Evolutionary conservation across 1,284 basidiomycete genomes (phyloP), one percentile per base, ranked within the genome.

Genomic region (Cutaneotrichosporon mucoides): DNA sequence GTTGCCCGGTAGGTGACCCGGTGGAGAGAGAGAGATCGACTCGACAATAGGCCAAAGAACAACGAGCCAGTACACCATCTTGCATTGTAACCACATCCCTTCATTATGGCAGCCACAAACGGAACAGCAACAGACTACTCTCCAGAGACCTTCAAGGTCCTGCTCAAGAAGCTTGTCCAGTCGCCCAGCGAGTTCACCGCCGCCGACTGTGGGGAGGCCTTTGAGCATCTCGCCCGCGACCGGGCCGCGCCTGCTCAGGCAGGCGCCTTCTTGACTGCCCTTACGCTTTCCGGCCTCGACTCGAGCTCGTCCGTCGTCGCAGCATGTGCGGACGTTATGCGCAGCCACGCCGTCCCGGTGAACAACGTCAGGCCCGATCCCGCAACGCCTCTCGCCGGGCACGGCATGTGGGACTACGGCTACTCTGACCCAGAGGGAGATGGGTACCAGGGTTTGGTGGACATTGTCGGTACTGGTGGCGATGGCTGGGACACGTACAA

Each of bases 401-500:
- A 57, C 49, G 77, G 71, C 1, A 66, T 68, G 58, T 78, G 76
- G 77, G 76, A 79, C 60, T 79, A 77, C 58, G 56, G 65, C 37
- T 68, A 74, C 43, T 70, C 74, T 13, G 77, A 77, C 59, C 69
- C 69, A 15, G 72, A 76, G 46, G 75, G 75, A 0, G 74, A 76
- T 56, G 75, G 71, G 2, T 77, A 78, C 57, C 65, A 65, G 3
- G 75, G 77, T 2, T 63, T 76, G 47, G 79, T 80, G 9, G 86
- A 81, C 78, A 85, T 82, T 62, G 88, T 87, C 55, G 84, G 89
- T 12, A 89, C 88, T 0, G 95, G 95, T n/a, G 95, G 95, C 10
- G 95, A 98, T 78, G 94, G 94, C 0, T 87, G 95, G 79, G 92
- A 98, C 71, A 89, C 95, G 0, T 99, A 95, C 83, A 98, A 99